A percentile compares a stretch with the other conserved stretches of the same genome.
These are phyloP conservation scores for Venturia aucupariae DNA, from an alignment of 2,329 filamentous ascomycete species.

Conservation along the genomic window DNA sequence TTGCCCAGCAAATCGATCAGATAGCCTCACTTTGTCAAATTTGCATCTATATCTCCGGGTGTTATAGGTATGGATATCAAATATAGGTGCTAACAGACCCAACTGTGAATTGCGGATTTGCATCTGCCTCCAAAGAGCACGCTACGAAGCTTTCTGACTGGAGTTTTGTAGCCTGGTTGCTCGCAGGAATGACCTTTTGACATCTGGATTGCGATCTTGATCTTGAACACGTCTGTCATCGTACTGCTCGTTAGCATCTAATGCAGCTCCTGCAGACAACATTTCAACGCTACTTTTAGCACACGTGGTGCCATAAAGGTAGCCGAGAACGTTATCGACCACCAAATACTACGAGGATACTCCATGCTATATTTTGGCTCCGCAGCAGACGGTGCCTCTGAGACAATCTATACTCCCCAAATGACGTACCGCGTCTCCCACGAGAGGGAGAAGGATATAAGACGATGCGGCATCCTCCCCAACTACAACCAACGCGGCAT, in stretches of 20 bases:
- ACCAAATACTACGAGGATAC: not conserved
- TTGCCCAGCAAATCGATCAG: not conserved
- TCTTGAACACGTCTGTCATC: not conserved
- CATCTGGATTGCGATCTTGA: not conserved
- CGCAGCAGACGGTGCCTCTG: not conserved
- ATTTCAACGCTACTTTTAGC: not conserved
- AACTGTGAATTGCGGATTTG: not conserved
- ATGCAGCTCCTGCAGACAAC: not conserved
- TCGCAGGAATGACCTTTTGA: not conserved
- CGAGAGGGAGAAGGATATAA: not conserved
- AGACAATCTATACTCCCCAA: not conserved
- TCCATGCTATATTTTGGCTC: not conserved
- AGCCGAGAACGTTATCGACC: not conserved
- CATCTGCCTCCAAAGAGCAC: not conserved
- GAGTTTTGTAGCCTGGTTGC: not conserved
- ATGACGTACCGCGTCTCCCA: not conserved
- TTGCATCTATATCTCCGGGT: not conserved
- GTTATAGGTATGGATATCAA: not conserved
- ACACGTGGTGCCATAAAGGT: conserved; percentile 1
- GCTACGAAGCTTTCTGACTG: not conserved
- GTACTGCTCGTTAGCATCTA: not conserved
- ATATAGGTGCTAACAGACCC: not conserved
- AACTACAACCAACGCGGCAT: not conserved
- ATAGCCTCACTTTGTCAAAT: not conserved
- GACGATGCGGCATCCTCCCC: not conserved